Evolutionary conservation across 208 protist genomes (phyloP), one percentile per base, ranked within the genome.

Genomic region (Phytomonas sp.): DNA sequence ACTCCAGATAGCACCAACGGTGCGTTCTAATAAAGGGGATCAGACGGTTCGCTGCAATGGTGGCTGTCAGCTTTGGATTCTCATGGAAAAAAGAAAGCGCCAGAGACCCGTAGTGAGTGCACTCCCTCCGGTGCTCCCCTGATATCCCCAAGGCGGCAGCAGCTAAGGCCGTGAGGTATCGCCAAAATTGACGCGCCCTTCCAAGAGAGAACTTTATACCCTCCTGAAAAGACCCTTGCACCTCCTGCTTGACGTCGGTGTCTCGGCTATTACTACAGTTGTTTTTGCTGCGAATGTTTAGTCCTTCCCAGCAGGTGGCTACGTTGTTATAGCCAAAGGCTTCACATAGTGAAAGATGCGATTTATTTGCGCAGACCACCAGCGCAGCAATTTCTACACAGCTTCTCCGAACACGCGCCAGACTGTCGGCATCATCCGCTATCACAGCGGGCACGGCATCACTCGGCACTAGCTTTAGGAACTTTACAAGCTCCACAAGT

Each of bases 1-100:
- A 74, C 65, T 93, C 82, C 26, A 90, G 60, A 52, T 77, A 69
- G 2, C 71, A 34, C 84, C 87, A 93, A 19, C 87, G 80, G 11
- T 80, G 49, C 5, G 66, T 73, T 26, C 67, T 71, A 33, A 84
- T 72, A 63, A 82, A 87, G 14, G 87, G 87, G 61, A 92, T 73
- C 56, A 93, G 79, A 19, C 77, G 78, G 40, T 62, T 52, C 12
- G 70, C 62, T 31, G 79, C 81, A 40, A 93, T 73, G n/a, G 60
- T 73, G 0, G 77, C 83, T 4, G 84, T 79, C 12, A 73, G 33
- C 14, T 26, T 66, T 12, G 88, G 84, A 40, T 84, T 73, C 6
- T 86, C 81, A 0, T 62, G 29, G 12, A 84, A 37, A 59, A 80
- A 82, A 30, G 88, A 83, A n/a, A 84, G 45, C 16, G 83, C 82